Base-by-base conservation (phyloP, 2,329 filamentous ascomycete genomes). In the Diaporthe nobilis region DNA sequence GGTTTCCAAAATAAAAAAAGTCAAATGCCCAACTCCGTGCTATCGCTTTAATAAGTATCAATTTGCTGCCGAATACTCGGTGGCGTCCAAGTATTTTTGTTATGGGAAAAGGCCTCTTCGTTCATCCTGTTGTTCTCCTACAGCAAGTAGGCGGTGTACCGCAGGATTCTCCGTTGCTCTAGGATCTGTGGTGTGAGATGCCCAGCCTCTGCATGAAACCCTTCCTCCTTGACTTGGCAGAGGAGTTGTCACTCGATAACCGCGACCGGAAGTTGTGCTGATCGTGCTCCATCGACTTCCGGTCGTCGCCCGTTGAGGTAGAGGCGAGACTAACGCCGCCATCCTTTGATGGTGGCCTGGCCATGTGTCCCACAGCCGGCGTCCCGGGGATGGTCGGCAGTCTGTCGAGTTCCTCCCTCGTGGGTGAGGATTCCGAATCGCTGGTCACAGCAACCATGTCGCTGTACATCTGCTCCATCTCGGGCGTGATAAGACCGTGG, bases 401-500 rank as follows among this genome's bases (percentile, higher is more conserved):
- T 17, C 75, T 63, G 17, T 44, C 74, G 20, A 77, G 72, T 4
- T 70, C 71, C 39, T 75, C 58, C 34, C 65, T 60, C 37, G 70
- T 75, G 47, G 68, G 76, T 70, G 58, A 74, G 22, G 67, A 73
- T 44, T 79, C 78, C 37, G 74, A 73, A 58, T 76, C 75, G 25
- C 81, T 79, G 44, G 80, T 79, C 58, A 80, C 80, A 71, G 79
- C 78, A 42, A 57, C 63, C 71, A 73, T 34, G 58, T 81, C 79
- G 58, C 80, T 78, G 67, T 83, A 81, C 51, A 84, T 81, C 4
- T 84, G 85, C 63, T 84, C 79, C 57, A 83, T 80, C 47, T 82
- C 82, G 0, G 83, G 83, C 13, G 82, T 82, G 78, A 89, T 86
- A 76, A 83, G 82, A 71, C 88, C 88, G 74, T 88, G 84, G 79